Evolutionary conservation across 305 asterid genomes (phyloP), one percentile per base, ranked within the genome.

Genomic region (Plantago lanceolata): DNA sequence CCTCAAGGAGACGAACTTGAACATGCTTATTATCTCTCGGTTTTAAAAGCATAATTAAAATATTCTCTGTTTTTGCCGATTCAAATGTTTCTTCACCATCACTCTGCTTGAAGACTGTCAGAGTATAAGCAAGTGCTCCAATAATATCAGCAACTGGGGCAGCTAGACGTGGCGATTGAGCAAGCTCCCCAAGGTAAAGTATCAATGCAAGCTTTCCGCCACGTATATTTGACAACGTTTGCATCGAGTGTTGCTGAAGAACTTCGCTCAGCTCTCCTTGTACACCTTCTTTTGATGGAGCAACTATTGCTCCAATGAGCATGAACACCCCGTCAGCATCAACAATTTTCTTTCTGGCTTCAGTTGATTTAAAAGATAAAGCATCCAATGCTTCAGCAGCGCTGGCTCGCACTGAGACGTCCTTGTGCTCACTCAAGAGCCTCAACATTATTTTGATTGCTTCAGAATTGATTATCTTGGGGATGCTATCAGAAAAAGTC

Each of bases 381-480:
- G 84, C 88, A 65, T 85, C 85, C 68, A 91, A 75, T 62, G 98
- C 98, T 76, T 86, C 98, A 28, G 95, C 94, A 58, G 95, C 91
- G 73, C 84, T 88, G 68, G 87, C 92, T 76, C 95, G 73, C 55
- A 86, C 95, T 31, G 85, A 72, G 52, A 82, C 82, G 64, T 91
- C 89, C 59, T 86, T 83, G 59, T 82, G 64, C 71, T 81, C 80
- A 64, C 66, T 77, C 77, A 86, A 66, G 56, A 91, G 96, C 62
- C 76, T 63, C 54, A 86, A 81, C 75, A 89, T 75, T 63, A 84
- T 67, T 70, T 76, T 78, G 76, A 83, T 61, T 51, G 89, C 94
- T 68, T 88, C 95, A 40, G 95, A 85, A 71, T 75, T 90, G 50
- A 85, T 73, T 61, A 88, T 67, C 63, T 83, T 88, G n/a, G 83